Percentiles rank a stretch among this genome's conserved stretches.
These are phyloP conservation scores for Erigeron canadensis DNA, from an alignment of 129 eudicot species.

Conservation along the genomic window DNA sequence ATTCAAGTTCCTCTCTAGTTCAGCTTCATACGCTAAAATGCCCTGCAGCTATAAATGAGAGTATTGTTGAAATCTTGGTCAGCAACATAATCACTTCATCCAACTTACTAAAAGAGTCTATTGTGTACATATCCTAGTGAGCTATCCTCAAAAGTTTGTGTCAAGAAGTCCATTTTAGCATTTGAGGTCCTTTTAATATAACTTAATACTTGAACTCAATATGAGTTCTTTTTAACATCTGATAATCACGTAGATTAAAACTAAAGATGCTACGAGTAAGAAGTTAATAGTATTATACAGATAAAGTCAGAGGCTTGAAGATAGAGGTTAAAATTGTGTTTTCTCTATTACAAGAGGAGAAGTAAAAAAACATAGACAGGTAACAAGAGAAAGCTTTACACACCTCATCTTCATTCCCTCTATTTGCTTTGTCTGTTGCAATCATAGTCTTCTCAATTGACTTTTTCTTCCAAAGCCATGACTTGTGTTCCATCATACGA, in stretches of 20 bases:
- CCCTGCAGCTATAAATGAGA: conserved; percentile 42
- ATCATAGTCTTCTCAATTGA: conserved; percentile 57
- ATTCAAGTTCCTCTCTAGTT: conserved; percentile 63
- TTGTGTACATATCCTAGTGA: not conserved
- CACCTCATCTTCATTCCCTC: conserved; percentile 59
- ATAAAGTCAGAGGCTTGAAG: not conserved
- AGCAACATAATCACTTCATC: not conserved
- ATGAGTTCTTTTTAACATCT: not conserved
- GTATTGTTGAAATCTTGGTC: not conserved
- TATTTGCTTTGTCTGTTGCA: conserved; percentile 44
- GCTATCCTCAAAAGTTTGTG: not conserved
- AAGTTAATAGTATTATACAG: not conserved
- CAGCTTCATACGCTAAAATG: conserved; percentile 58
- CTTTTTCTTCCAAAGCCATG: conserved; percentile 83
- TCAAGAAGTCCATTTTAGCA: not conserved
- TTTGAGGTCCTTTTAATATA: not conserved
- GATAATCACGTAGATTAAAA: not conserved
- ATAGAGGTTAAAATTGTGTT: not conserved
- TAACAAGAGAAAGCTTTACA: conserved; percentile 15
- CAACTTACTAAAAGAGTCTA: not conserved
- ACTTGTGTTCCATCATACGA: conserved; percentile 51
- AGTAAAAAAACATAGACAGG: not conserved
- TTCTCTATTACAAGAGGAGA: not conserved
- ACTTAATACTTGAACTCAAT: not conserved
- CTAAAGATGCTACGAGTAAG: not conserved